Base-by-base conservation (phyloP, 148 eudicot species). In the Silene uniflora region DNA sequence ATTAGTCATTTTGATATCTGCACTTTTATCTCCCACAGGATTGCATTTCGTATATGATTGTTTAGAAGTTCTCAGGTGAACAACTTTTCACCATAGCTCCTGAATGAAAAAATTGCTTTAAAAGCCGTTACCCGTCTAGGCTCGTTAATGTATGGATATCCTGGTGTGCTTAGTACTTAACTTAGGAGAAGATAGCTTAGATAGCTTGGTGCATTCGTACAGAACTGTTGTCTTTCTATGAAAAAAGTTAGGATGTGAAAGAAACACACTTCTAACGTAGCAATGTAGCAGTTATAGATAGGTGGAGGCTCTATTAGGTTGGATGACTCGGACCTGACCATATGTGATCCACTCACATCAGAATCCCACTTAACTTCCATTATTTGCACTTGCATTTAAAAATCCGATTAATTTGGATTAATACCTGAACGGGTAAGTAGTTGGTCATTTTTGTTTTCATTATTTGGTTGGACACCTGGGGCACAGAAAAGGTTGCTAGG, bases 101-200 rank as follows among this genome's bases (percentile, higher is more conserved):
- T 62, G 66, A 10, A 11, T 21, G 32, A 29, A 29, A 29, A 29
- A 62, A 32, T 11, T 19, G 5, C 1, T 65, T 32, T 44, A 4
- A 65, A 19, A 16, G 19, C n/a, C n/a, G n/a, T n/a, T n/a, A n/a
- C 32, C 24, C 68, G 9, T 65, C 12, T 62, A 27, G 27, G 68
- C 68, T 29, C n/a, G 16, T 64, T 27, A 10, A 42, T 27, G 13
- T 64, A 5, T 64, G 44, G 42, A 27, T 16, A 5, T 65, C 32
- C 19, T 65, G 68, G 21, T 67, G 70, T 7, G 23, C 46, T 65
- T 67, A 35, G 13, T n/a, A 67, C 47, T 18, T 67, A 23, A 13
- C 49, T 67, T 19, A 67, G 17, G 69, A 16, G n/a, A 32, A 66
- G 22, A 35, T 23, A 67, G 49, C 70, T 67, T n/a, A 23, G 70